phyloP scores from a whole-genome alignment of 2,329 filamentous ascomycete species.

The Claviceps maximensis region DNA sequence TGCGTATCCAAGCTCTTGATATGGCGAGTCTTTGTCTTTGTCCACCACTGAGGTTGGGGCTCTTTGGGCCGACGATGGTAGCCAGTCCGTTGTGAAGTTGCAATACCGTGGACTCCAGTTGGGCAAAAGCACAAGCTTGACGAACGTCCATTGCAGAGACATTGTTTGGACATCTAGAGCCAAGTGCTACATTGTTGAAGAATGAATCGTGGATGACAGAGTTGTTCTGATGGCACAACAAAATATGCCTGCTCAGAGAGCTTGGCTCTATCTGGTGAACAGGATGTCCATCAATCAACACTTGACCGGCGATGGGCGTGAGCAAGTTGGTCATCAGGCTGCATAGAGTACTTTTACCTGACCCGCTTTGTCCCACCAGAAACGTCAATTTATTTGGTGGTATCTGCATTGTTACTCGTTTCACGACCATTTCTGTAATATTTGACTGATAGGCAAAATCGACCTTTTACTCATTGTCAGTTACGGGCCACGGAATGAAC shows the following conservation, averaged over 20 bases:
- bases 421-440: slow-evolving; percentile 44
- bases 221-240: slow-evolving; percentile 70
- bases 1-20: slow-evolving; percentile 61
- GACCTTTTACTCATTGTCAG: slow-evolving; percentile 35
- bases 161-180: slow-evolving; percentile 34
- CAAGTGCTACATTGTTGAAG: slow-evolving; percentile 65
- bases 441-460: slow-evolving; percentile 71
- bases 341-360: slow-evolving; percentile 80
- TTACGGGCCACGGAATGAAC: background rate
- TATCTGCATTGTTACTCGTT: slow-evolving; percentile 53
- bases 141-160: slow-evolving; percentile 43
- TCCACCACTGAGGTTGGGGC: slow-evolving; percentile 64
- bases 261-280: slow-evolving; percentile 47
- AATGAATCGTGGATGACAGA: slow-evolving; percentile 73
- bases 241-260: slow-evolving; percentile 70
- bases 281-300: slow-evolving; percentile 53
- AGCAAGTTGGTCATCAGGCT: slow-evolving; percentile 74
- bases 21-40: slow-evolving; percentile 73
- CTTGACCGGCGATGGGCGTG: slow-evolving; percentile 46
- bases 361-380: slow-evolving; percentile 75
- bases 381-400: slow-evolving; percentile 62
- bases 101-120: slow-evolving; percentile 54
- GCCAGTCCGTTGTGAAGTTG: slow-evolving; percentile 56
- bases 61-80: slow-evolving; percentile 58
- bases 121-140: slow-evolving; percentile 50